A percentile compares a stretch with the other conserved stretches of the same genome.
Evolutionary conservation across 2,329 filamentous ascomycete species (phyloP).

Genomic region (Thielaviopsis populi): DNA sequence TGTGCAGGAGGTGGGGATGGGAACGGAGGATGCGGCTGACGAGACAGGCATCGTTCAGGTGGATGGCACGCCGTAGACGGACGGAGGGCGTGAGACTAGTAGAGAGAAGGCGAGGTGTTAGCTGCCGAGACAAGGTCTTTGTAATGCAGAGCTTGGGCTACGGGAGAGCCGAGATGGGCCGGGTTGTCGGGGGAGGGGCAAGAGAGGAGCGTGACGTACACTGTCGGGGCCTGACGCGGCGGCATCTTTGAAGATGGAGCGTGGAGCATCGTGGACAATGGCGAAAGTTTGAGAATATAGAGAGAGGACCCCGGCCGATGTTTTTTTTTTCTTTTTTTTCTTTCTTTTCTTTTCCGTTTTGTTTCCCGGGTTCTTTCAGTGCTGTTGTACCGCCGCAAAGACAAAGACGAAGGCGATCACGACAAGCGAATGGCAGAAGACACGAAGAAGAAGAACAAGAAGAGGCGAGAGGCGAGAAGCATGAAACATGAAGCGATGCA

Average conservation of each 20-base stretch:
- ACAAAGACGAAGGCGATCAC: background rate
- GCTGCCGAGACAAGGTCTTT: background rate
- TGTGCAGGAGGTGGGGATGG: slow-evolving; percentile 56
- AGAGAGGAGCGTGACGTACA: background rate
- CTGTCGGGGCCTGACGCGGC: slow-evolving; percentile 7
- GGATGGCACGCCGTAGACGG: slow-evolving; percentile 69
- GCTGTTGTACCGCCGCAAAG: background rate
- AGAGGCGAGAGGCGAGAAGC: background rate
- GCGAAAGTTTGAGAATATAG: background rate
- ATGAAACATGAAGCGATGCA: too few relatives aligned
- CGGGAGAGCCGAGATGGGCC: background rate
- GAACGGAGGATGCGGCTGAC: slow-evolving; percentile 62
- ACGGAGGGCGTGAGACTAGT: slow-evolving; percentile 47
- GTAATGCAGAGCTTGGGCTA: background rate
- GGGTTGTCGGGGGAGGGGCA: background rate
- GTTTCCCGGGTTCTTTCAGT: background rate
- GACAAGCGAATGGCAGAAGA: background rate
- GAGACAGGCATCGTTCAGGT: slow-evolving; percentile 55
- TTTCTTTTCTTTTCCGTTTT: too few relatives aligned
- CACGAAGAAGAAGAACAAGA: background rate
- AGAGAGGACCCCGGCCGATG: background rate
- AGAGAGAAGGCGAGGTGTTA: background rate
- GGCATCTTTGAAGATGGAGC: slow-evolving; percentile 4
- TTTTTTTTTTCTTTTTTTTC: background rate
- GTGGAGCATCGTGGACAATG: background rate